Percentiles rank a stretch among this genome's conserved stretches.
phyloP scores from a whole-genome alignment of 164 flowering plant genomes.

The Berberis vulgaris region DNA sequence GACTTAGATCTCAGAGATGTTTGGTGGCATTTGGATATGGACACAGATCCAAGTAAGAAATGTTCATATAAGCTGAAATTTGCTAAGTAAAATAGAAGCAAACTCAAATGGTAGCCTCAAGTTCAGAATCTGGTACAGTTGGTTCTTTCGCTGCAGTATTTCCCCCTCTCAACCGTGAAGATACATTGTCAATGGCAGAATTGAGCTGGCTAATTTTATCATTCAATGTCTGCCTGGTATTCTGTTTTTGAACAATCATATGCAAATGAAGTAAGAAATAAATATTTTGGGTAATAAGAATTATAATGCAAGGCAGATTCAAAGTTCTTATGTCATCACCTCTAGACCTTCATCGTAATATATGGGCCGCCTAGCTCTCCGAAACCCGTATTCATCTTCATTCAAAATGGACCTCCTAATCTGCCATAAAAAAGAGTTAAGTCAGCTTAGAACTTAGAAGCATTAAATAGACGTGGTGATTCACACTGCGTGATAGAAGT shows the following conservation, averaged over 20 bases:
- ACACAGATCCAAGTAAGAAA: too few species aligned
- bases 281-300: background rate
- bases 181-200: constrained; percentile 84
- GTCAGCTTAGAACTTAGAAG: background rate
- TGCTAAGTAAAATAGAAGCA: background rate
- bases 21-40: too few species aligned
- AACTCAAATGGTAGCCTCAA: constrained; percentile 40
- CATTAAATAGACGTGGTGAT: background rate
- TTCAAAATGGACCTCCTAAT: constrained; percentile 75
- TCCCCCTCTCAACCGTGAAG: constrained; percentile 73
- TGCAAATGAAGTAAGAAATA: background rate
- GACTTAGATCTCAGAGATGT: too few species aligned
- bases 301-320: constrained; percentile 3
- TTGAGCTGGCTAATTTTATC: constrained; percentile 73
- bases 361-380: constrained; percentile 57
- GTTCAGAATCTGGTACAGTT: constrained; percentile 47
- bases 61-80: too few species aligned
- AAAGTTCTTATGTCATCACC: constrained; percentile 26
- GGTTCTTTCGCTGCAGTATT: constrained; percentile 37
- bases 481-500: background rate
- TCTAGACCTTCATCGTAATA: constrained; percentile 89
- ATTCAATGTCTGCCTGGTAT: constrained; percentile 68
- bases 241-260: constrained; percentile 35
- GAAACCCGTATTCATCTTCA: constrained; percentile 86
- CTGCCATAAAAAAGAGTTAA: constrained; percentile 21